Conservation (phyloP, 148 eudicot species). For the Rhododendron molle region DNA sequence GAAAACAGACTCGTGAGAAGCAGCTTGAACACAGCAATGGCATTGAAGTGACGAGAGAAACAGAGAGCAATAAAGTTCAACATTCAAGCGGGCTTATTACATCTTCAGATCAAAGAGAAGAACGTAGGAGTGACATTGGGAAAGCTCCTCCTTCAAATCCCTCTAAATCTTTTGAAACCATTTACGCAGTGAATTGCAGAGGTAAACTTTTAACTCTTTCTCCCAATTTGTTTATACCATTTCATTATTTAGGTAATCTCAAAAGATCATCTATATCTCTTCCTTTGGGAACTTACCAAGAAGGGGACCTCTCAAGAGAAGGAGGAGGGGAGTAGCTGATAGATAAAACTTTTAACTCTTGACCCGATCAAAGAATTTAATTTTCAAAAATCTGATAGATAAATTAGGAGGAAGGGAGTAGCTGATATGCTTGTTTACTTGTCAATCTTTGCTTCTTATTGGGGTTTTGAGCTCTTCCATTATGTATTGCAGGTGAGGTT, state of each 20-base stretch:
- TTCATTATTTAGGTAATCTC: neutral
- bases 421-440: neutral
- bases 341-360: no score
- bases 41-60: slow-evolving; percentile 19
- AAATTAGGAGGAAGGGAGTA: slow-evolving; percentile 1
- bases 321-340: no score
- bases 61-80: slow-evolving; percentile 15
- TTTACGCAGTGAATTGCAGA: slow-evolving; percentile 20
- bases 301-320: no score
- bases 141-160: slow-evolving; percentile 16
- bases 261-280: neutral
- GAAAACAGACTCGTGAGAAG: slow-evolving; percentile 44
- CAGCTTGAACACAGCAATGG: slow-evolving; percentile 28
- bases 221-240: neutral
- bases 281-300: neutral
- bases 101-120: slow-evolving; percentile 24
- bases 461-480: neutral
- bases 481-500: slow-evolving; percentile 25
- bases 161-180: slow-evolving; percentile 15
- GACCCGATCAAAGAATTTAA: neutral
- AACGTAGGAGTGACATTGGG: slow-evolving; percentile 5
- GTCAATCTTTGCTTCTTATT: slow-evolving; percentile 1
- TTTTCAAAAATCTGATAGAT: neutral
- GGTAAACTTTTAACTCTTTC: slow-evolving; percentile 22
- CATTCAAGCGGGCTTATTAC: slow-evolving; percentile 10